Evolutionary conservation across 306 rosid genomes (phyloP).

Genomic region (Purshia tridentata): DNA sequence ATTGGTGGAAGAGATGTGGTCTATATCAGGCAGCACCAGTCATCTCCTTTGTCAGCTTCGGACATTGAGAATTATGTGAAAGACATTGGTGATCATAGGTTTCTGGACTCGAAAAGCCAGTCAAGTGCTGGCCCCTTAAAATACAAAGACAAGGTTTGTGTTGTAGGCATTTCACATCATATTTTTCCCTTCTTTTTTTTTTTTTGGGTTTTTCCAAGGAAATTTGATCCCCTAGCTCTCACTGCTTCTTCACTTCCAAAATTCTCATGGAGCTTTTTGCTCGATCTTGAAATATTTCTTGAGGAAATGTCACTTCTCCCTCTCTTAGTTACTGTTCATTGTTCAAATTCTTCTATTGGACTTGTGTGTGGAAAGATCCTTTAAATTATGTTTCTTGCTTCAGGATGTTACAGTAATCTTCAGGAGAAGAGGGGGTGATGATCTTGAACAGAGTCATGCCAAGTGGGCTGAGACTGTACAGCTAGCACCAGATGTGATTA

Average conservation of each 20-base stretch:
- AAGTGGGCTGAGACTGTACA: constrained; percentile 88
- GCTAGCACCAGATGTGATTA: constrained; percentile 86
- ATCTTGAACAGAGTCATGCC: constrained; percentile 92
- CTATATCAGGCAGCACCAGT: constrained; percentile 91
- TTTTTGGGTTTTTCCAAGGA: not conserved
- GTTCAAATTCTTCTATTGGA: not conserved
- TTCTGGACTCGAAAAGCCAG: constrained; percentile 50
- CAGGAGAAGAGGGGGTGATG: constrained; percentile 98
- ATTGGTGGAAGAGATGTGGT: constrained; percentile 94
- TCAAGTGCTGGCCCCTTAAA: constrained; percentile 65
- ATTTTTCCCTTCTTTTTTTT: not conserved
- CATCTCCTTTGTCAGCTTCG: constrained; percentile 63
- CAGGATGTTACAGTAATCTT: constrained; percentile 98
- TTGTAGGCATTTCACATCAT: constrained; percentile 1
- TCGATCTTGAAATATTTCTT: constrained; percentile 16
- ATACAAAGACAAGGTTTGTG: constrained; percentile 94
- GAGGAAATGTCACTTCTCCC: not conserved
- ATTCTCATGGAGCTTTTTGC: constrained; percentile 4
- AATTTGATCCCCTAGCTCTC: not conserved
- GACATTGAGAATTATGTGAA: constrained; percentile 79
- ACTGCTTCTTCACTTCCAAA: not conserved
- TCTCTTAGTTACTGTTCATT: constrained; percentile 18
- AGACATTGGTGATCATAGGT: constrained; percentile 83
- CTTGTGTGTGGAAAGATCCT: not conserved
- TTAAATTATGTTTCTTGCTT: constrained; percentile 29